Evolutionary conservation across 352 stramenopile genomes (phyloP).

Genomic region (Globisporangium canariense): DNA sequence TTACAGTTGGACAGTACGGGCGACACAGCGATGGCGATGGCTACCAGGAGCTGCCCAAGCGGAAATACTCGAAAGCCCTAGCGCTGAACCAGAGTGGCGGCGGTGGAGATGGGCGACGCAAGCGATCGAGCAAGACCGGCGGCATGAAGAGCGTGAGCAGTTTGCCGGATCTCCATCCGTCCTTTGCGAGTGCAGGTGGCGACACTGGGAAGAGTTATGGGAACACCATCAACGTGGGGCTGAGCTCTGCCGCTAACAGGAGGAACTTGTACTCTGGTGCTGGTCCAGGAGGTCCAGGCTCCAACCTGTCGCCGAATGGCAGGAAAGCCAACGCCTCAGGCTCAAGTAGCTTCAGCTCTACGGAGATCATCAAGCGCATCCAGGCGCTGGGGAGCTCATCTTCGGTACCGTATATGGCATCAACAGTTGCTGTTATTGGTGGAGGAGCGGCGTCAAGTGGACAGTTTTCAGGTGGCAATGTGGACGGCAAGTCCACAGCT

Average conservation of each 20-base stretch:
- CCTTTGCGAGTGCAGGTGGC: not conserved
- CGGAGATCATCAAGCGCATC: conserved; percentile 52
- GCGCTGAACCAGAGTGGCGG: not conserved
- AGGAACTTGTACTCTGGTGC: conserved; percentile 2
- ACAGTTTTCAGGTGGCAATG: not conserved
- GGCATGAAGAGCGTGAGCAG: conserved; percentile 27
- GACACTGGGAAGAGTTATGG: not conserved
- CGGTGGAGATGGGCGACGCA: not conserved
- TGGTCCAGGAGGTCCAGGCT: not conserved
- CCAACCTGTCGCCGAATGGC: not conserved
- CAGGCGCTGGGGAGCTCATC: conserved; percentile 45
- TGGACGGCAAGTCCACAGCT: not conserved
- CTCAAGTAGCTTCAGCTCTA: conserved; percentile 25
- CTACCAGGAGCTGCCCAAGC: conserved; percentile 7
- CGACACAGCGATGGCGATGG: not conserved
- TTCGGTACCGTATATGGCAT: conserved; percentile 25
- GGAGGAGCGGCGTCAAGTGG: not conserved
- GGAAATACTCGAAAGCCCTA: conserved; percentile 15
- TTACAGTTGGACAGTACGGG: not conserved
- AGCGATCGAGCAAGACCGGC: conserved; percentile 11
- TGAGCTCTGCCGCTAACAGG: not conserved
- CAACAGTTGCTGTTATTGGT: conserved; percentile 11
- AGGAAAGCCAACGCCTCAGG: not conserved
- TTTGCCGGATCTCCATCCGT: conserved; percentile 35
- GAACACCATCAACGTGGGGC: not conserved